Evolutionary conservation across 2,329 filamentous ascomycete genomes (phyloP), one percentile per base, ranked within the genome.

Genomic region (Hirsutella thompsonii): DNA sequence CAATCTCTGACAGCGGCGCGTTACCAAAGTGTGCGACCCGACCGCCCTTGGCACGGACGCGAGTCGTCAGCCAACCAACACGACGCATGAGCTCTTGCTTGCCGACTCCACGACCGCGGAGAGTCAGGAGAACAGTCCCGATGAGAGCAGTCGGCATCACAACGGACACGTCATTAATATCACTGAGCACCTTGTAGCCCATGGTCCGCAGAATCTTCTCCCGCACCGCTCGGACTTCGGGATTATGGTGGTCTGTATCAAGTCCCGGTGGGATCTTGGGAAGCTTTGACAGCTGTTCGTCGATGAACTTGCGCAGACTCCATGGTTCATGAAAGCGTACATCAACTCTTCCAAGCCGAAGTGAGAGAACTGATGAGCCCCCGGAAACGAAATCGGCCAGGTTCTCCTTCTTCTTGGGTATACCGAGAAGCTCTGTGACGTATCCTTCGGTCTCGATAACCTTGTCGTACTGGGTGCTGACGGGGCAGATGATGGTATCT

Each of bases 401-500:
- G 46, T 94, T 95, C 56, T 98, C 92, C 57, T 94, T 94, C 54
- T 86, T 86, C 62, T 98, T 98, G 0, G 92, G 92, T 46, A 93
- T 81, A 3, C 92, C 92, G 1, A 98, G 72, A 2, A 98, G 74
- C 59, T 98, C 92, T 28, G 81, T 92, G 36, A 96, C 90, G 55
- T 98, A 98, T 5, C 88, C 92, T 60, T 94, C 88, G 1, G 93
- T 94, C 60, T 98, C 92, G 44, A 98, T 93, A 42, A 98, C 92
- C 57, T 96, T 98, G 68, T 98, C 92, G 56, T 98, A 98, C 57
- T 98, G 92, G 1, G 89, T 95, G 59, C 85, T 93, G 36, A 98
- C 92, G 0, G 92, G 92, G 51, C 90, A 94, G 40, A 98, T 87
- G 34, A 95, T 84, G 26, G 87, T 81, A 59, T 98, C 92, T 37